phyloP scores from a whole-genome alignment of 805 yeast genomes.

The Myxozyma vanderwaltii region DNA sequence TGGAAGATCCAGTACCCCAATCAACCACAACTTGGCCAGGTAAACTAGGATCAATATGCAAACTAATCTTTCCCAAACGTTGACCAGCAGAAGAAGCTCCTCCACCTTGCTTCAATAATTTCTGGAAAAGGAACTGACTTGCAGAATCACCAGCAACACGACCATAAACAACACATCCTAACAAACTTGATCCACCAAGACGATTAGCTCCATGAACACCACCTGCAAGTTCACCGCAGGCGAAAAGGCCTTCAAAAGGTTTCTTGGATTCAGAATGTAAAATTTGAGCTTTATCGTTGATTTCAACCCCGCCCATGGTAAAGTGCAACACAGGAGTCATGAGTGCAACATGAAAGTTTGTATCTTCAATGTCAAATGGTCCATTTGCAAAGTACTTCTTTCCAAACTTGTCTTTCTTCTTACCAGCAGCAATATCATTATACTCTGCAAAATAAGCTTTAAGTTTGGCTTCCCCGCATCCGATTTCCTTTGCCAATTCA shows the following conservation, averaged over 20 bases:
- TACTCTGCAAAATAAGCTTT: slow-evolving; percentile 46
- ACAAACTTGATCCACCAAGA: slow-evolving; percentile 56
- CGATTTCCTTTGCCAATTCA: slow-evolving; percentile 50
- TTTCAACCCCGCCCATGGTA: slow-evolving; percentile 69
- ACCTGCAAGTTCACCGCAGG: slow-evolving; percentile 62
- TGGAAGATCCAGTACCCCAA: slow-evolving; percentile 30
- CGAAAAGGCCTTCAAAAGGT: slow-evolving; percentile 51
- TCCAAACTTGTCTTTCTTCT: slow-evolving; percentile 46
- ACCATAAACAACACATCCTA: slow-evolving; percentile 61
- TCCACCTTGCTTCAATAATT: slow-evolving; percentile 39
- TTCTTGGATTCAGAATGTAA: slow-evolving; percentile 37
- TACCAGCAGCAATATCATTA: slow-evolving; percentile 48
- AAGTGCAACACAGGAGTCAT: slow-evolving; percentile 63
- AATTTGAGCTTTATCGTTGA: slow-evolving; percentile 51
- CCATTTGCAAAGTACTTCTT: slow-evolving; percentile 54
- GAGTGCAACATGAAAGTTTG: slow-evolving; percentile 53
- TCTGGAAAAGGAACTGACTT: slow-evolving; percentile 42
- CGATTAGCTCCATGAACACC: slow-evolving; percentile 61
- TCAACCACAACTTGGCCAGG: slow-evolving; percentile 36
- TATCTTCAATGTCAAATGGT: slow-evolving; percentile 46
- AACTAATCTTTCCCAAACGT: slow-evolving; percentile 49
- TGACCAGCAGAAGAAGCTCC: slow-evolving; percentile 40
- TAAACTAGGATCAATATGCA: slow-evolving; percentile 42
- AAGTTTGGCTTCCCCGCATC: slow-evolving; percentile 42
- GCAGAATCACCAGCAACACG: slow-evolving; percentile 49